Base-by-base conservation (phyloP, 345 rosid genomes). In the Citrus australasica region DNA sequence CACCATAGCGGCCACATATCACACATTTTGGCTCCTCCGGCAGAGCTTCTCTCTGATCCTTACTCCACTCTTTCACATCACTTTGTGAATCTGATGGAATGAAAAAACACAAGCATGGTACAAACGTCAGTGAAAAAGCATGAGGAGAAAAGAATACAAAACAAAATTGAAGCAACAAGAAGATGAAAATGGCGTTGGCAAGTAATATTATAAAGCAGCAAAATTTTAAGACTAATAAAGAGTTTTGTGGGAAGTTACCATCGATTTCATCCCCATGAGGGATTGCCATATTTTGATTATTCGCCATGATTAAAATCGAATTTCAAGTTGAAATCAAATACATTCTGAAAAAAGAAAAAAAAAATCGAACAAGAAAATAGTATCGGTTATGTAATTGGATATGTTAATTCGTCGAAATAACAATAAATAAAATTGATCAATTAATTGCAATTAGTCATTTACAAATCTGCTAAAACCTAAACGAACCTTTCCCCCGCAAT, bases 1-100 rank as follows among this genome's bases (percentile, higher is more conserved):
- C 98, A 17, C 99, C 99, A 80, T 93, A 93, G 73, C 91, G 94
- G 64, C 94, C 80, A 67, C 96, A 95, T 37, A 91, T 81, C 67
- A 87, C 92, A 83, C 98, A 95, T 80, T 67, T 82, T 59, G 96
- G 98, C 68, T 95, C 99, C 22, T 82, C 94, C 0, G 84, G 80
- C 73, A 92, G 79, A 84, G 94, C 90, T 21, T 78, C 84, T 84
- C 98, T 89, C 84, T 95, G 99, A 74, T 93, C 93, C 79, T 56
- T 83, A 67, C 88, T 87, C 27, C 82, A 86, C 83, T 81, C 79
- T 79, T 90, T 90, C 78, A 93, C 88, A 76, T 82, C 92, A 83
- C 87, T 82, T 74, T 38, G 82, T 64, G 77, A 74, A 79, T 61
- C 83, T 58, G 79, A 72, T 3, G 38, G 80, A 76, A 25, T 59